phyloP scores from a whole-genome alignment of 345 rosid genomes.

The Euphorbia lathyris region DNA sequence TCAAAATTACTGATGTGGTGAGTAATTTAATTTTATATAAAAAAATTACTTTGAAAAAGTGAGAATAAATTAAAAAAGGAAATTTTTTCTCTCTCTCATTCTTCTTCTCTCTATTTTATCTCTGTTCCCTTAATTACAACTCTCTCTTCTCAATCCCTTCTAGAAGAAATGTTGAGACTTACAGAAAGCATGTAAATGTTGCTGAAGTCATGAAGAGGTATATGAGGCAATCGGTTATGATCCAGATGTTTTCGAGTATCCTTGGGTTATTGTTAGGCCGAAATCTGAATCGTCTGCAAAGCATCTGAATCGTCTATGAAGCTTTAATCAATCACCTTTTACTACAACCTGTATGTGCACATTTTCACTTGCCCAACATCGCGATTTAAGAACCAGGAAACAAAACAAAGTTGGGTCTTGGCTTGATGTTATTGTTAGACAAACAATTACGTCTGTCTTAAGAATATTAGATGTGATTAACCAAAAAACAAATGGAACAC shows the following conservation, averaged over 20 bases:
- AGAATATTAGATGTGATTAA: too few relatives aligned
- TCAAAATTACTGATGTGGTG: too few relatives aligned
- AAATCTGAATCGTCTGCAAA: constrained; percentile 33
- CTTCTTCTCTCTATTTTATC: too few relatives aligned
- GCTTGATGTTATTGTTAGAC: constrained; percentile 16
- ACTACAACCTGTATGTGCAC: constrained; percentile 3
- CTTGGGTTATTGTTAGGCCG: constrained; percentile 47
- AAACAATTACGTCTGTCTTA: too few relatives aligned
- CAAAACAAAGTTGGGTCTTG: constrained; percentile 18
- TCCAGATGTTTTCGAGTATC: constrained; percentile 45
- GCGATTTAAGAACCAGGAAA: background rate
- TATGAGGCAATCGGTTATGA: constrained; percentile 46
- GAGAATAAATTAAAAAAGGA: too few relatives aligned
- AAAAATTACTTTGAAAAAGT: too few relatives aligned
- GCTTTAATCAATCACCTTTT: constrained; percentile 7
- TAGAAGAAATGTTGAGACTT: constrained; percentile 36
- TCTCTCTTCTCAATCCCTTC: too few relatives aligned
- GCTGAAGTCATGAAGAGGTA: constrained; percentile 40
- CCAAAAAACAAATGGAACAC: too few relatives aligned
- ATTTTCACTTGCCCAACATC: constrained; percentile 9
- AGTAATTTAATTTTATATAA: too few relatives aligned
- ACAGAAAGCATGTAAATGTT: constrained; percentile 31
- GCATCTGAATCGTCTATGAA: constrained; percentile 12
- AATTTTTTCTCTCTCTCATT: too few relatives aligned
- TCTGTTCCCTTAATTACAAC: too few relatives aligned